Evolutionary conservation across 1,284 basidiomycete species (phyloP).

Genomic region (Vanrija sp.): DNA sequence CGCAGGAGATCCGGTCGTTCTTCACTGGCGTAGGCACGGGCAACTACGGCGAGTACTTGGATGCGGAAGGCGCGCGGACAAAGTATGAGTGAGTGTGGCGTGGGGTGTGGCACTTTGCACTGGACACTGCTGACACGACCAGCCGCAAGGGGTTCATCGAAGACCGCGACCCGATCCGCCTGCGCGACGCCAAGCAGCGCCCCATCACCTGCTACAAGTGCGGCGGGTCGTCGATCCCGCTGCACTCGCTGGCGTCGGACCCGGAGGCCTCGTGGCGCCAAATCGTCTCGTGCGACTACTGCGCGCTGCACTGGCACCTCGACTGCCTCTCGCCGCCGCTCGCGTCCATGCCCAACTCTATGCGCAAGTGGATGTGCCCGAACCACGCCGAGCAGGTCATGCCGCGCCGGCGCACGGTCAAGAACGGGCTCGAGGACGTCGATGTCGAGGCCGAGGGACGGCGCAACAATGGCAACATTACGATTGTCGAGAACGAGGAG

Average conservation of each 20-base stretch:
- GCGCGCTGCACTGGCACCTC: slow-evolving; percentile 90
- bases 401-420: slow-evolving; percentile 73
- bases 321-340: slow-evolving; percentile 93
- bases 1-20: slow-evolving; percentile 74
- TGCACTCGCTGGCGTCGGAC: slow-evolving; percentile 32
- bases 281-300: slow-evolving; percentile 94
- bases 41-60: slow-evolving; percentile 71
- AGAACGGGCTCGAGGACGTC: slow-evolving; percentile 61
- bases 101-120: background rate
- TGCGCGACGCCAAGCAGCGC: slow-evolving; percentile 78
- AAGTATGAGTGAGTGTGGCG: slow-evolving; percentile 59
- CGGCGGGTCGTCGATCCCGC: slow-evolving; percentile 64
- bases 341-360: slow-evolving; percentile 74
- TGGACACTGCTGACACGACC: slow-evolving; percentile 3
- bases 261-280: slow-evolving; percentile 47
- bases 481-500: slow-evolving; percentile 68
- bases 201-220: slow-evolving; percentile 86
- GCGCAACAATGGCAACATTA: slow-evolving; percentile 88
- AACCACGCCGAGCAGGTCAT: slow-evolving; percentile 79
- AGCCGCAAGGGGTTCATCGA: slow-evolving; percentile 86
- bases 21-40: slow-evolving; percentile 77
- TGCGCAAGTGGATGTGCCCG: slow-evolving; percentile 98
- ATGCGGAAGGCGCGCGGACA: slow-evolving; percentile 68
- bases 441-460: slow-evolving; percentile 66
- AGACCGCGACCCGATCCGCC: slow-evolving; percentile 81